phyloP scores from a whole-genome alignment of 306 rosid species.

The Vigna mungo region DNA sequence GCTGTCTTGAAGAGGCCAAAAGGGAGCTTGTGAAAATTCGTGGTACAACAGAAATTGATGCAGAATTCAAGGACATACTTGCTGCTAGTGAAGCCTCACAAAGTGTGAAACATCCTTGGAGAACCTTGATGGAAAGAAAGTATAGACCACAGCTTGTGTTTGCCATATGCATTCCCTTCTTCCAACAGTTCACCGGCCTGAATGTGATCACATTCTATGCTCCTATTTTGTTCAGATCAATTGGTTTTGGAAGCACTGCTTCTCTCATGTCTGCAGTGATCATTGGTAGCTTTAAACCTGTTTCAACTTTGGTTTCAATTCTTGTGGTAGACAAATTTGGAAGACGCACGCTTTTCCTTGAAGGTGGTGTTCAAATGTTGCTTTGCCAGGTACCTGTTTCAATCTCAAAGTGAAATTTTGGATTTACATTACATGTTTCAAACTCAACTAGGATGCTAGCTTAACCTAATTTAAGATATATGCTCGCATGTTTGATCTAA shows the following conservation, averaged over 20 bases:
- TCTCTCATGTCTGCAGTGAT: conserved; percentile 74
- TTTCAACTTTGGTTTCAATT: conserved; percentile 62
- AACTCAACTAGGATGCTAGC: background rate
- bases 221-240: conserved; percentile 77
- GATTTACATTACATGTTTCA: background rate
- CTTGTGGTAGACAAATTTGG: conserved; percentile 66
- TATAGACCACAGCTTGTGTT: conserved; percentile 75
- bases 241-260: conserved; percentile 73
- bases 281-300: conserved; percentile 56
- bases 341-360: conserved; percentile 70
- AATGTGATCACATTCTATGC: conserved; percentile 85
- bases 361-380: conserved; percentile 84
- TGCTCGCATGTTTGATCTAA: background rate
- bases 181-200: conserved; percentile 85
- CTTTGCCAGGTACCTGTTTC: conserved; percentile 58
- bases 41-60: conserved; percentile 57
- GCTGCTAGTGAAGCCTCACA: conserved; percentile 65
- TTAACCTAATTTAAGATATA: background rate
- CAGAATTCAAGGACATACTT: conserved; percentile 63
- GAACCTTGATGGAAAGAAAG: conserved; percentile 50
- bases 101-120: conserved; percentile 65
- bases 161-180: conserved; percentile 71
- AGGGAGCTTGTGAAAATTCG: conserved; percentile 58
- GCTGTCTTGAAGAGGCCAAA: conserved; percentile 52
- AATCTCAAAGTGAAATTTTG: background rate